phyloP scores from a whole-genome alignment of 371 early-diverging fungal species.

The Circinella minor region DNA sequence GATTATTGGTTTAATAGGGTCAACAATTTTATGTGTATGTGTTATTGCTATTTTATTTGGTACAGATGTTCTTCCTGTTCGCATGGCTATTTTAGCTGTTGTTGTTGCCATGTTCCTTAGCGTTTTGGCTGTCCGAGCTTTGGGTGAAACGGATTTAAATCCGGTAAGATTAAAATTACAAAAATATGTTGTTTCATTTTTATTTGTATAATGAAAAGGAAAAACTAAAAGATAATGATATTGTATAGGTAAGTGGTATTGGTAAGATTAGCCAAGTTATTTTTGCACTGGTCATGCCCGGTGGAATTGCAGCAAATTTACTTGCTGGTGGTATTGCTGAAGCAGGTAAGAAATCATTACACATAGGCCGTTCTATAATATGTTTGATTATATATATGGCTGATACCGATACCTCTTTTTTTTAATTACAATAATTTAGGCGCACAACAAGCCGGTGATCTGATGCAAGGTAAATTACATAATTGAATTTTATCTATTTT shows the following conservation, averaged over 20 bases:
- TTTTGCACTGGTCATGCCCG: conserved; percentile 77
- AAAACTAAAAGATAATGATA: background rate
- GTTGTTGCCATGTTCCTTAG: conserved; percentile 65
- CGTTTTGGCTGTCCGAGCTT: conserved; percentile 71
- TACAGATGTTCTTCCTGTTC: conserved; percentile 45
- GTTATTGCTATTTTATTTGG: conserved; percentile 67
- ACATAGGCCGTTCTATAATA: background rate
- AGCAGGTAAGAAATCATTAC: conserved; percentile 55
- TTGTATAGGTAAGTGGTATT: conserved; percentile 65
- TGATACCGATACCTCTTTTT: background rate
- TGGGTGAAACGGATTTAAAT: conserved; percentile 85
- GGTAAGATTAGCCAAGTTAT: conserved; percentile 87
- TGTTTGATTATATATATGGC: too few relatives aligned
- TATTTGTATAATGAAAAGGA: background rate
- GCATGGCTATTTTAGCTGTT: conserved; percentile 61
- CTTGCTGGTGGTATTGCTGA: conserved; percentile 89
- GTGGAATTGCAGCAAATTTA: conserved; percentile 77
- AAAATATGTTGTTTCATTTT: background rate
- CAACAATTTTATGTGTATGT: conserved; percentile 63
- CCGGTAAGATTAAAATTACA: conserved; percentile 47
- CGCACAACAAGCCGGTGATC: conserved; percentile 74
- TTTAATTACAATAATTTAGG: conserved; percentile 21
- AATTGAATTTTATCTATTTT: too few relatives aligned
- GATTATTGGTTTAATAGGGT: conserved; percentile 62
- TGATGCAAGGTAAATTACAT: conserved; percentile 66